Percentiles rank a stretch among this genome's conserved stretches.
Evolutionary conservation across 2,329 filamentous ascomycete genomes (phyloP).

Genomic region (Fusarium sterilihyphosum): DNA sequence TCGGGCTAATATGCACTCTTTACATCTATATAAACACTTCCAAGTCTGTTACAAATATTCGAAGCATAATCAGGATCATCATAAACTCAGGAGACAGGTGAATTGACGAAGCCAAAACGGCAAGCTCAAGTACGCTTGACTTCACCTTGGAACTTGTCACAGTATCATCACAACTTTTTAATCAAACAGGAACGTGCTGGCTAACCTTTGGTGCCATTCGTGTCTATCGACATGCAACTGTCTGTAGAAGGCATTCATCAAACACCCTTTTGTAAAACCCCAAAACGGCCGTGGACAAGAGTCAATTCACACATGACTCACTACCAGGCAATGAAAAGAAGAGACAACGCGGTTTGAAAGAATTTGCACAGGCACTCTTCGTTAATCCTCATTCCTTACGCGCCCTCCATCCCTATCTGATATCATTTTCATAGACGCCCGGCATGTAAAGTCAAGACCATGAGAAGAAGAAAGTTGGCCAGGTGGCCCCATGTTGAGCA

Average conservation of each 20-base stretch:
- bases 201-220: constrained; percentile 28
- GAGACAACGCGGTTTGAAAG: constrained; percentile 26
- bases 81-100: neutral
- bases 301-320: neutral
- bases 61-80: neutral
- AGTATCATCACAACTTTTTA: neutral
- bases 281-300: constrained; percentile 25
- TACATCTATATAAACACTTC: neutral
- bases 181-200: neutral
- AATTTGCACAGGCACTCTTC: constrained; percentile 26
- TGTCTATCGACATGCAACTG: constrained; percentile 36
- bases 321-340: constrained; percentile 39
- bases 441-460: constrained; percentile 35
- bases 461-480: constrained; percentile 35
- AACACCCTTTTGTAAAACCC: constrained; percentile 36
- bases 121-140: neutral
- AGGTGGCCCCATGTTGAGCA: constrained; percentile 37
- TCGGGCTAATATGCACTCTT: neutral
- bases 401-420: constrained; percentile 38
- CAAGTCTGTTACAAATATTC: neutral
- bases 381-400: constrained; percentile 29
- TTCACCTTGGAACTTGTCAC: neutral
- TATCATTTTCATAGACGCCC: constrained; percentile 41
- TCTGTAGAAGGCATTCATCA: constrained; percentile 22
- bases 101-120: neutral